Conservation (phyloP, 371 early-diverging fungal species). For the Nosema muscidifuracis region DNA sequence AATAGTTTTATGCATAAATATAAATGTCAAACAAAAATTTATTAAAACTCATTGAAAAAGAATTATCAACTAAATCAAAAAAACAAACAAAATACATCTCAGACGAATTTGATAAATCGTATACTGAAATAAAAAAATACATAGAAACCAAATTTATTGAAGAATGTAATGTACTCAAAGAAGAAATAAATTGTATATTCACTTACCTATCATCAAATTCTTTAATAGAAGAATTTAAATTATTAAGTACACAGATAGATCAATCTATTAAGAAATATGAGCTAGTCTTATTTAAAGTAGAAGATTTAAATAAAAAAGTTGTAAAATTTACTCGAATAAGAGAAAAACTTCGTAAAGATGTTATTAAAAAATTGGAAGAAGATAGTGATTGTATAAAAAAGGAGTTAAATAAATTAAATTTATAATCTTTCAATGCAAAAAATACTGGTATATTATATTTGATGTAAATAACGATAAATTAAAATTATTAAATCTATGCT, state of each 20-base stretch:
- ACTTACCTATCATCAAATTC: too few relatives aligned
- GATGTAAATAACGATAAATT: too few relatives aligned
- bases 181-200: background rate
- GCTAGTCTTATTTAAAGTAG: background rate
- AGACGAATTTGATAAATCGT: background rate
- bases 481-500: too few relatives aligned
- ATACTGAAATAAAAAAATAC: background rate
- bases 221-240: background rate
- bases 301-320: background rate
- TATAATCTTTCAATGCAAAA: too few relatives aligned
- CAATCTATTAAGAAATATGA: background rate
- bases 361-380: background rate
- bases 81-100: background rate
- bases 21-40: background rate
- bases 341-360: background rate
- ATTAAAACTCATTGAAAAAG: background rate
- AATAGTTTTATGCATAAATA: constrained; percentile 1
- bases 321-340: background rate
- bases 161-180: background rate
- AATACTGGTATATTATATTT: too few relatives aligned
- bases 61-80: background rate
- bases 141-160: background rate
- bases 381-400: background rate
- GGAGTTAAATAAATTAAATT: background rate
- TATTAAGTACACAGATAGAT: background rate